Evolutionary conservation across 768 basidiomycete species (phyloP), one percentile per base, ranked within the genome.

Genomic region (Tylopilus felleus): DNA sequence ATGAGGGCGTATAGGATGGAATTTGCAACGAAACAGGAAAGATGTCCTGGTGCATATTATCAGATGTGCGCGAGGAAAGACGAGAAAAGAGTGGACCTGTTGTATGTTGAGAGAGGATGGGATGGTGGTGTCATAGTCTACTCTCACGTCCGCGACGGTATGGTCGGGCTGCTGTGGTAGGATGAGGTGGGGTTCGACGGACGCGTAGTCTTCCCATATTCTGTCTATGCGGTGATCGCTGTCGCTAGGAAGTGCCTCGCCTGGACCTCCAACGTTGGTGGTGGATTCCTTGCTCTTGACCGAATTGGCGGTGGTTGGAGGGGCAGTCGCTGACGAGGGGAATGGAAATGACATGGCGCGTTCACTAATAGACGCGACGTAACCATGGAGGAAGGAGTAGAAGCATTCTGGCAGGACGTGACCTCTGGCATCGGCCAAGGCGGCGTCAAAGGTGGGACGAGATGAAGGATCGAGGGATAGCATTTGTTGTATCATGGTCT

Each of bases 321-420:
- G 69, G 4, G 68, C 61, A 3, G 67, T 58, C 2, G 72, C 4
- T 71, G 59, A 19, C 7, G 66, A 60, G 10, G 73, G 53, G 53
- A 80, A 79, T 2, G 81, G 75, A 1, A 78, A 69, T 2, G 75
- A 70, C 16, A 77, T 63, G 2, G 83, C 75, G 13, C 83, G 74
- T 56, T 93, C 89, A 66, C 88, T 88, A 60, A 91, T 76, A 1
- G 91, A 85, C 4, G 85, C 80, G 52, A 91, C 81, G 60, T 97
- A 98, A 61, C 89, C 90, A 67, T 95, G 90, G 10, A 98, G 78
- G 73, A 96, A 98, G 3, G 93, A 88, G 72, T 97, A 98, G 71
- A 98, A 98, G 28, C 83, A 84, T 62, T 95, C 93, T 0, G 96
- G 94, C 58, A 98, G 90, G 44, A 95, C 85, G 9, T 79, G 79